Conservation (phyloP, 2,329 filamentous ascomycete genomes). For the Fragosphaeria purpurea region DNA sequence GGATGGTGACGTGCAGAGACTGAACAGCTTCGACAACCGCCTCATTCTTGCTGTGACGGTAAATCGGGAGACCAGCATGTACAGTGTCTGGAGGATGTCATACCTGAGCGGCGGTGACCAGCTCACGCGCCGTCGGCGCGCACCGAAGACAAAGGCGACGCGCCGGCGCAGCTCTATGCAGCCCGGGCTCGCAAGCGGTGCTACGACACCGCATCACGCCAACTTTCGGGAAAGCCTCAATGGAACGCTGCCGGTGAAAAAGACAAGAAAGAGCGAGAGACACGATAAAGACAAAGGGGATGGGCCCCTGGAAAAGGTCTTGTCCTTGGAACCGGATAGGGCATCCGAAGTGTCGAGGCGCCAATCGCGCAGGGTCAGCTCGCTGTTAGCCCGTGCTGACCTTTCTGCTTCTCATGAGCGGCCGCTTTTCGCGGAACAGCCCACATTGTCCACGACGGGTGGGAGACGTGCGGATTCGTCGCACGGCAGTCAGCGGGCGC, state of each 20-base stretch:
- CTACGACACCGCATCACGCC: slow-evolving; percentile 64
- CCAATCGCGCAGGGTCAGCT: slow-evolving; percentile 75
- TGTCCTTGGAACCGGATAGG: slow-evolving; percentile 61
- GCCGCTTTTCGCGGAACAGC: slow-evolving; percentile 64
- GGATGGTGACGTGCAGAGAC: background rate
- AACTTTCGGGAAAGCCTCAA: slow-evolving; percentile 71
- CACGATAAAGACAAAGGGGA: slow-evolving; percentile 26
- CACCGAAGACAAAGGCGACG: slow-evolving; percentile 34
- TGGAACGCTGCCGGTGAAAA: slow-evolving; percentile 42
- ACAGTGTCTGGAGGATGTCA: slow-evolving; percentile 75
- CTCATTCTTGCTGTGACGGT: slow-evolving; percentile 71
- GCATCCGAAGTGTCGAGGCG: slow-evolving; percentile 42
- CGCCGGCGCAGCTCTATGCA: slow-evolving; percentile 56
- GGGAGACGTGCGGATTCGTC: slow-evolving; percentile 67
- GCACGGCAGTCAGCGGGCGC: slow-evolving; percentile 55
- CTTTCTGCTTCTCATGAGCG: slow-evolving; percentile 77
- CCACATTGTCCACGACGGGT: slow-evolving; percentile 27
- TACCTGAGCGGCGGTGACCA: slow-evolving; percentile 62
- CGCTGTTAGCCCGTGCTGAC: slow-evolving; percentile 77
- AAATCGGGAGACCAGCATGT: slow-evolving; percentile 65
- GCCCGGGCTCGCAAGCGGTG: slow-evolving; percentile 59
- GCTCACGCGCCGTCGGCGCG: slow-evolving; percentile 36
- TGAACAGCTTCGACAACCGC: slow-evolving; percentile 31
- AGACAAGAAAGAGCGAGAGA: slow-evolving; percentile 41
- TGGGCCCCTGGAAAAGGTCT: slow-evolving; percentile 48